These are phyloP conservation scores for Russula sp. DNA, from an alignment of 768 basidiomycete genomes.

Conservation along the genomic window DNA sequence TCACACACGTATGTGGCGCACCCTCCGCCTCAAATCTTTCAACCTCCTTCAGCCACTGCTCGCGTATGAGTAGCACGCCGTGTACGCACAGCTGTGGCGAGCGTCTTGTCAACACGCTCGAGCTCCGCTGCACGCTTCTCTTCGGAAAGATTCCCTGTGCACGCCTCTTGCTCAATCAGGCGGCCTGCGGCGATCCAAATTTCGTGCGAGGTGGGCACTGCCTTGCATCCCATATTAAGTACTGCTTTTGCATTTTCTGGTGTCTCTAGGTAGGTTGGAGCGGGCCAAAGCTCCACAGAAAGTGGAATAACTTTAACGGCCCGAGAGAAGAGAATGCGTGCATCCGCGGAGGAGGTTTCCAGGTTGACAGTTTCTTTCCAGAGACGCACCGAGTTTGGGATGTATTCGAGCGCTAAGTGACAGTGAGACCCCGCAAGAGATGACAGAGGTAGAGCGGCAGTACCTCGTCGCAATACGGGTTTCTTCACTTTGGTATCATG, in stretches of 20 bases:
- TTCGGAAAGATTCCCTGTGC: constrained; percentile 39
- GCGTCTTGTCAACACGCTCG: constrained; percentile 78
- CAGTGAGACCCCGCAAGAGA: not conserved
- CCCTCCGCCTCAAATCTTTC: constrained; percentile 87
- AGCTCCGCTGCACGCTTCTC: constrained; percentile 59
- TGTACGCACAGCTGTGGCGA: constrained; percentile 80
- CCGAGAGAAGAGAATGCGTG: constrained; percentile 83
- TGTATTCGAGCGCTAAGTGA: constrained; percentile 80
- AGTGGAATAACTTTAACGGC: constrained; percentile 97
- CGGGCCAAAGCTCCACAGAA: constrained; percentile 96
- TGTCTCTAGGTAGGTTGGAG: constrained; percentile 90
- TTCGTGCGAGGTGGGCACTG: constrained; percentile 93
- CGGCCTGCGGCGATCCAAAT: constrained; percentile 98
- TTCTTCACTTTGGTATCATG: constrained; percentile 80
- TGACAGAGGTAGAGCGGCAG: constrained; percentile 17
- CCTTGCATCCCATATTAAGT: constrained; percentile 91
- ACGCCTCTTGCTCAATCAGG: constrained; percentile 80
- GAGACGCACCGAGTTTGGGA: constrained; percentile 92
- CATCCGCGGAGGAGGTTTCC: constrained; percentile 82
- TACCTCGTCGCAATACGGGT: constrained; percentile 87
- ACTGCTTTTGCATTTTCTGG: constrained; percentile 89
- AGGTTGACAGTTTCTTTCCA: constrained; percentile 99
- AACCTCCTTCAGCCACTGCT: constrained; percentile 96
- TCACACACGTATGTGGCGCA: constrained; percentile 74
- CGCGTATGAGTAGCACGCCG: constrained; percentile 77